Evolutionary conservation across 495 filamentous ascomycete genomes (phyloP), one percentile per base, ranked within the genome.

Genomic region (Penicillium crystallinum): DNA sequence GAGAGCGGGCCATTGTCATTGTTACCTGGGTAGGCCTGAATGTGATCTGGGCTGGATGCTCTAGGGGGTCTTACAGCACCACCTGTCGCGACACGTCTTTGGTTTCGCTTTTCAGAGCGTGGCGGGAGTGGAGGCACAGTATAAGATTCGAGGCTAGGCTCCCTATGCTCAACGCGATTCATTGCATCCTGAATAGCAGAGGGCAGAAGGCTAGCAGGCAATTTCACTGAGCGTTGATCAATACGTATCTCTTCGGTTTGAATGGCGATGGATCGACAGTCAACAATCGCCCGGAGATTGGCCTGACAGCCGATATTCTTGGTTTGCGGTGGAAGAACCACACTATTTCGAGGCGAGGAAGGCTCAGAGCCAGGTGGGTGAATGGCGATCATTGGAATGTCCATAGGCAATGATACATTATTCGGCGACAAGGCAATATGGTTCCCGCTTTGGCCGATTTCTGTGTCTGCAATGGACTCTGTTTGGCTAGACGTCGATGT

Each of bases 241-340:
- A 91, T 76, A 38, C 84, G 75, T 54, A 96, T 95, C 54, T 87
- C 85, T 49, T 97, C 90, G 9, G 93, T 98, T 74, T 98, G 95
- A 37, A 95, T 81, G 4, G 73, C 74, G 23, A 76, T 68, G 18
- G 83, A 84, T 17, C 68, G 66, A 12, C 63, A 62, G 21, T 72
- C 63, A 3, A 65, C 54, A n/a, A 64, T 46, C 14, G 68, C 48
- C 6, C 72, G 56, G 45, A 75, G 68, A 33, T 63, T 65, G 30
- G 76, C 75, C 57, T 86, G 84, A 45, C 77, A 79, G 29, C 74
- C 74, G 14, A 76, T 71, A 60, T 76, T 85, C 64, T 81, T 86
- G 0, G 83, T 86, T 39, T 78, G 81, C 8, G 84, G 84, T 9
- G 84, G 83, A 25, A 87, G 69, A 38, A 86, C 75, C 22, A 80